Base-by-base conservation (phyloP, 257 asterid genomes). In the Penstemon newberryi region DNA sequence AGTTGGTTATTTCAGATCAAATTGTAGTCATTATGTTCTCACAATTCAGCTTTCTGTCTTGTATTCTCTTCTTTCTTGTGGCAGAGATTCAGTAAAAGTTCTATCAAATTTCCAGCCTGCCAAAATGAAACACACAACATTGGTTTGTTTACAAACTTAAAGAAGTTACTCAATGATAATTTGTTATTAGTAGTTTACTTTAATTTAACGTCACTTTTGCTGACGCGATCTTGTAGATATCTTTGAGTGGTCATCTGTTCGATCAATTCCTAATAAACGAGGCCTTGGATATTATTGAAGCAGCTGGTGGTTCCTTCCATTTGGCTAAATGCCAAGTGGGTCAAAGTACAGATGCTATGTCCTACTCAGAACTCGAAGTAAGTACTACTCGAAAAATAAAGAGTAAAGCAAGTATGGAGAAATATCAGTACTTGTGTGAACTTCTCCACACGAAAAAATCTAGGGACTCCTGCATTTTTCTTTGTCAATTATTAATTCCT, bases 281-380 rank as follows among this genome's bases (percentile, higher is more conserved):
- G 74, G 99, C 97, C 5, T 78, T 94, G 83, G 97, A 94, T 83
- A 84, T 87, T 72, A 94, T 94, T 65, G 99, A 94, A 84, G 95
- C 91, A 38, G 96, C 99, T 12, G 96, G 97, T 64, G 97, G 97
- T 59, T 90, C 97, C 76, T 94, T 94, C 82, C 96, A 87, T 74
- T 71, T 91, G 84, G 96, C 83, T 72, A 94, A 91, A 85, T 94
- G 92, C 67, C 96, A 90, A 70, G 96, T 94, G 8, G 96, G 99
- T 60, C 95, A 94, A 82, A 89, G 87, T 73, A 70, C 96, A 39
- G 67, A 60, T 46, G 89, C 79, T 11, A 72, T 53, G 80, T 90
- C 99, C 45, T 90, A 89, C 81, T 90, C 99, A 60, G 97, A 94
- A 80, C 91, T 94, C 63, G 91, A 94, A 84, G 97, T 88, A 73